Evolutionary conservation across 495 filamentous ascomycete species (phyloP).

Genomic region (Lepidopterella palustris): DNA sequence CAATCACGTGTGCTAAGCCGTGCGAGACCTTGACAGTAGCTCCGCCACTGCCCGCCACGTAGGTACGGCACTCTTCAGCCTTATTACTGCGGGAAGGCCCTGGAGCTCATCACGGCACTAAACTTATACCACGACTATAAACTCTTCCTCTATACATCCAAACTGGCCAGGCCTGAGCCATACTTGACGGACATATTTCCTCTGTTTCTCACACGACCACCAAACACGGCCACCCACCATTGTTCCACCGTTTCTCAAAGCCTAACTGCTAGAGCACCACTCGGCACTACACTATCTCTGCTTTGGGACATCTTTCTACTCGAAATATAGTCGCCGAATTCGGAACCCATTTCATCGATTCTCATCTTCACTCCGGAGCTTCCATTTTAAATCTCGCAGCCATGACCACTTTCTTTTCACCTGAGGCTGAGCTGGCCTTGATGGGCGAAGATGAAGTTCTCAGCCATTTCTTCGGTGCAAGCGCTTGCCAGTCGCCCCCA

Average conservation of each 20-base stretch:
- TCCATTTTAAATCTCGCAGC: not conserved
- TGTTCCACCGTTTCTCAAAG: not conserved
- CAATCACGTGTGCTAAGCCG: conserved; percentile 17
- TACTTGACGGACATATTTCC: conserved; percentile 10
- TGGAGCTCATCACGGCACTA: conserved; percentile 13
- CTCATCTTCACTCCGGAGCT: not conserved
- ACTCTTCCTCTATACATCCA: conserved; percentile 11
- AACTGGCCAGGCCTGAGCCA: conserved; percentile 8
- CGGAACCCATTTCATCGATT: not conserved
- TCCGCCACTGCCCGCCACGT: conserved; percentile 26
- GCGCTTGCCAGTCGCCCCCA: conserved; percentile 21
- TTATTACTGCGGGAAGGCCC: conserved; percentile 19
- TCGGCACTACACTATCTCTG: not conserved
- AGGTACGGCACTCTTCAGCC: conserved; percentile 15
- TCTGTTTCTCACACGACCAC: not conserved
- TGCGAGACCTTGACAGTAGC: conserved; percentile 23
- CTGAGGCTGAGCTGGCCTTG: conserved; percentile 31
- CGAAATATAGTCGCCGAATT: not conserved
- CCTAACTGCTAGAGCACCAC: not conserved
- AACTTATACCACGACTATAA: conserved; percentile 13
- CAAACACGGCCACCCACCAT: not conserved
- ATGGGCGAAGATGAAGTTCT: conserved; percentile 29
- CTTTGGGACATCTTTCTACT: not conserved
- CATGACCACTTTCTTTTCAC: conserved; percentile 34
- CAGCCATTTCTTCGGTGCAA: conserved; percentile 26